Evolutionary conservation across 345 rosid genomes (phyloP).

Genomic region (Salix brachista): DNA sequence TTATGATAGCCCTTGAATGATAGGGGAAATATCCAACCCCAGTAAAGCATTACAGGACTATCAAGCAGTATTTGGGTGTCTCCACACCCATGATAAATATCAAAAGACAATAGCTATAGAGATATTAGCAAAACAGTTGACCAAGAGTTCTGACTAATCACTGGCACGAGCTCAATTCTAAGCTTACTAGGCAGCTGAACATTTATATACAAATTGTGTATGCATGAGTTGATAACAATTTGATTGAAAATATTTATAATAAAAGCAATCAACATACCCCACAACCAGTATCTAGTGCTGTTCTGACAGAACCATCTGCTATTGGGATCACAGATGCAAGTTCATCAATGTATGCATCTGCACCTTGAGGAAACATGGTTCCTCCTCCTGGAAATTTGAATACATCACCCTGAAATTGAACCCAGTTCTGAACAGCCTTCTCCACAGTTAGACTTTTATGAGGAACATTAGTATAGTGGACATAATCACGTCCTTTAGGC

Average conservation of each 20-base stretch:
- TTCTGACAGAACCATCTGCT: constrained; percentile 80
- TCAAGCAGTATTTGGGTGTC: not conserved
- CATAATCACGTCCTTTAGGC: constrained; percentile 96
- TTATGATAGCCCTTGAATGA: not conserved
- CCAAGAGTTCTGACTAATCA: not conserved
- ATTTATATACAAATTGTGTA: not conserved
- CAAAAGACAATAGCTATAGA: not conserved
- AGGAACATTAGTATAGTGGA: constrained; percentile 89
- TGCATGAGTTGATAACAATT: not conserved
- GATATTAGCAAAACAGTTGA: not conserved
- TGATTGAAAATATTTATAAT: not conserved
- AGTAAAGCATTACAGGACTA: not conserved
- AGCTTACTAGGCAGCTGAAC: not conserved
- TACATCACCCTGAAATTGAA: constrained; percentile 77
- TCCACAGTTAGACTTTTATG: constrained; percentile 79
- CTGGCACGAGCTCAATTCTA: not conserved
- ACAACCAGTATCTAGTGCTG: constrained; percentile 96
- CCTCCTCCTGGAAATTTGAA: constrained; percentile 99
- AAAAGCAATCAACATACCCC: constrained; percentile 54
- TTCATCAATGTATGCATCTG: constrained; percentile 90
- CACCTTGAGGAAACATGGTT: constrained; percentile 98
- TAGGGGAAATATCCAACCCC: not conserved
- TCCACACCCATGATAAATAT: not conserved
- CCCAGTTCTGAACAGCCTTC: constrained; percentile 94
- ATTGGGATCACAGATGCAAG: constrained; percentile 86